Evolutionary conservation across 176 grass and related monocot species (phyloP), one percentile per base, ranked within the genome.

Genomic region (Zea mays): DNA sequence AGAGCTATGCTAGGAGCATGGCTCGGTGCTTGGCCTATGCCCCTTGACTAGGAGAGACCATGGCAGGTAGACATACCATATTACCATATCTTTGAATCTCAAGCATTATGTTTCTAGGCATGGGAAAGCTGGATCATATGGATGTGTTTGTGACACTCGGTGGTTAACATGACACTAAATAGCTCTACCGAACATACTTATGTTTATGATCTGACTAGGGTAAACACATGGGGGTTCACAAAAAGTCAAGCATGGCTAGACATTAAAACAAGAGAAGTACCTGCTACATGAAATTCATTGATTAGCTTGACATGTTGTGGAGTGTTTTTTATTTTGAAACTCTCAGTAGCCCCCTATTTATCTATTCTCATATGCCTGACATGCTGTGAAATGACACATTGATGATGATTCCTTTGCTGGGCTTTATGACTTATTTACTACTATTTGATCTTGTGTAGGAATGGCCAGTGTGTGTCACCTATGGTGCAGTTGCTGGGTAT

Each of bases 1-100:
- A 92, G 92, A 75, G 88, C 96, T 83, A 68, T 99, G 46, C 51
- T 99, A 35, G 96, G 96, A 84, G 92, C 90, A 72, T 99, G 96
- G 96, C 61, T 99, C 49, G 88, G 92, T 83, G 90, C 92, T 81
- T 99, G 91, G 89, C 92, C 96, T 54, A 99, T 95, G 96, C 96
- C 92, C 45, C 96, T 99, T 71, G 96, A 99, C 51, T 95, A 90
- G 96, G 96, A 99, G 69, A 95, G 90, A 52, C 81, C 85, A 46
- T 95, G 96, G 92, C 96, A 99, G 96, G 92, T 95, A 81, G 76
- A 60, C 10, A 59, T n/a, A n/a, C n/a, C n/a, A n/a, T n/a, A n/a
- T n/a, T 70, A 76, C 48, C 50, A n/a, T n/a, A 48, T 38, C 16
- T 81, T 43, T 57, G 3, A 48, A 56, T 65, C 40, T 71, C 2